Evolutionary conservation across 345 rosid genomes (phyloP).

Genomic region (Hypericum androsaemum): DNA sequence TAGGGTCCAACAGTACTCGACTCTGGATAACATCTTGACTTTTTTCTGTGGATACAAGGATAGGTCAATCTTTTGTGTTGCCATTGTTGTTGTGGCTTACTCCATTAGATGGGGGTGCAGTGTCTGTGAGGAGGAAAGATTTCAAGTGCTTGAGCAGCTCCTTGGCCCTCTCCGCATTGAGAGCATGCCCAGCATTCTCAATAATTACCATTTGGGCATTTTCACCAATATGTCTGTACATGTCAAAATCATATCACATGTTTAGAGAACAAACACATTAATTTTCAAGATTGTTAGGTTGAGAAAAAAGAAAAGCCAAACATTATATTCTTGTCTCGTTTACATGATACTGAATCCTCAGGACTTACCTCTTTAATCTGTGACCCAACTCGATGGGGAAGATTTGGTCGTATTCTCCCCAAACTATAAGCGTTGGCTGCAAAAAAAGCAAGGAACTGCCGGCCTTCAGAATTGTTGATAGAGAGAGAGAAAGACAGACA

Average conservation of each 20-base stretch:
- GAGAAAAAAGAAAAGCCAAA: no score
- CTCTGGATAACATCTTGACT: no score
- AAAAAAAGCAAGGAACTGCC: constrained; percentile 7
- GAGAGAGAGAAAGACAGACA: no score
- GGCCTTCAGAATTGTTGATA: background rate
- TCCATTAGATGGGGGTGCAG: constrained; percentile 19
- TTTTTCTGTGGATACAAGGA: no score
- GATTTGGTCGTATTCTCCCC: constrained; percentile 80
- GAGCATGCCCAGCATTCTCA: constrained; percentile 71
- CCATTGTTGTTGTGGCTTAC: constrained; percentile 26
- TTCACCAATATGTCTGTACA: constrained; percentile 55
- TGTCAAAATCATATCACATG: background rate
- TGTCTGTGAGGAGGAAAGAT: constrained; percentile 42
- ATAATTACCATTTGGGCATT: constrained; percentile 42
- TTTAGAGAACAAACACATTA: no score
- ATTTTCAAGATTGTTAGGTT: background rate
- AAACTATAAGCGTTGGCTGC: constrained; percentile 62
- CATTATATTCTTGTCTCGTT: background rate
- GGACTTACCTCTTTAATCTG: constrained; percentile 49
- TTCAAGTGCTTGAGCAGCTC: constrained; percentile 54
- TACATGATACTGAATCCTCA: no score
- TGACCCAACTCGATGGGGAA: constrained; percentile 74
- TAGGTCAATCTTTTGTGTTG: constrained; percentile 20
- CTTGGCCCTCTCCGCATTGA: constrained; percentile 61
- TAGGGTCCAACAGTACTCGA: no score